These are phyloP conservation scores for Mortierella sp. DNA, from an alignment of 371 early-diverging fungal species.

Conservation along the genomic window DNA sequence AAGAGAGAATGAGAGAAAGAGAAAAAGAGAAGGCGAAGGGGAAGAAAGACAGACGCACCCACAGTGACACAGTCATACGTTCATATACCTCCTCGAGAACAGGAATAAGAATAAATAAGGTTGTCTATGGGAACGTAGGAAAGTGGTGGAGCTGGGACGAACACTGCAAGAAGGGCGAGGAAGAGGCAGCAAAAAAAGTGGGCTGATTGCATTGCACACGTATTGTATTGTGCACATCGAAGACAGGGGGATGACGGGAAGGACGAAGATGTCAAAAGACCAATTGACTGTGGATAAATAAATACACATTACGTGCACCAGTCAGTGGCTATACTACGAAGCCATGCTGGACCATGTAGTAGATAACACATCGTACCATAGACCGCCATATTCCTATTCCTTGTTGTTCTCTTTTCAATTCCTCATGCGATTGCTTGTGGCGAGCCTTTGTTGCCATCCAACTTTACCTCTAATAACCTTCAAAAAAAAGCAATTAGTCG, in stretches of 20 bases:
- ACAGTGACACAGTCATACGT: too few relatives aligned
- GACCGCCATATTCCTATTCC: neutral
- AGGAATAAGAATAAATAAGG: too few relatives aligned
- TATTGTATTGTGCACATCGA: too few relatives aligned
- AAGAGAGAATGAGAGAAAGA: neutral
- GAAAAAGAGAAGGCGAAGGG: neutral
- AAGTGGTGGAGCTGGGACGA: too few relatives aligned
- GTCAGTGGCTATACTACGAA: too few relatives aligned
- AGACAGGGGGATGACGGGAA: neutral
- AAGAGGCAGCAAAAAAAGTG: neutral
- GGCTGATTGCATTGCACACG: too few relatives aligned
- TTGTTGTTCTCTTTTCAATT: neutral
- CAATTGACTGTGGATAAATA: neutral
- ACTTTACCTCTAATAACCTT: conserved; percentile 4
- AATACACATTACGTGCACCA: too few relatives aligned
- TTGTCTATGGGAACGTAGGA: too few relatives aligned
- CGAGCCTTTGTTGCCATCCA: neutral
- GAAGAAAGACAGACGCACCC: too few relatives aligned
- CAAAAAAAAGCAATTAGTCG: neutral
- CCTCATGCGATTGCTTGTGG: neutral
- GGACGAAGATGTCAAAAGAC: too few relatives aligned
- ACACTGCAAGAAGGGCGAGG: neutral
- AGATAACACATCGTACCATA: neutral
- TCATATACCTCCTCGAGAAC: too few relatives aligned
- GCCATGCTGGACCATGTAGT: neutral